Evolutionary conservation across 768 basidiomycete species (phyloP), one percentile per base, ranked within the genome.

Genomic region (Calocera cornea): DNA sequence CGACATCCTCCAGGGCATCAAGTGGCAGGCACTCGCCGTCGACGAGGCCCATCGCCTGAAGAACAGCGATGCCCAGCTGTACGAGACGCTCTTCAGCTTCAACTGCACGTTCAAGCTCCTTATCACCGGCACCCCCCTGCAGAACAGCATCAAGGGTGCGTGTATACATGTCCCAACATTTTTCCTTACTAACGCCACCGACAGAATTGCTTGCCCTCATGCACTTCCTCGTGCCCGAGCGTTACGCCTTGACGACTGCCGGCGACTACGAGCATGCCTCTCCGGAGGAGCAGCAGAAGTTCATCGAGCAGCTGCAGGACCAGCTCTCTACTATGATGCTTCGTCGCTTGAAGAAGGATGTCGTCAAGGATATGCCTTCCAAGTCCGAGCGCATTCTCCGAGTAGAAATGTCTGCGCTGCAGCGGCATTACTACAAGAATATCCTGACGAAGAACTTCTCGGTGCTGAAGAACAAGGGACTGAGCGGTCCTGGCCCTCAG

Each of bases 141-240:
- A 99, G 77, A 99, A 99, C 80, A 99, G 97, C 75, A 95, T 99
- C 72, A 97, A 93, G 82, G 95, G 95, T 93, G 72, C 49, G 81
- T 73, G 33, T 65, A 67, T 36, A 41, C 41, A 27, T 8, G 29
- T 65, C 47, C 22, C 44, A 40, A n/a, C 41, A 41, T 12, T 12
- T 17, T 27, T 22, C 64, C 47, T 41, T 41, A 8, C 2, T 14
- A 12, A 5, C 8, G 22, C 14, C 64, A 65, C 65, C 54, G 66
- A 7, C 74, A 97, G 97, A 99, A 77, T 79, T 99, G 38, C 81
- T 98, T 44, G 92, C 97, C 10, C 79, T 98, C 76, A 98, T 98
- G 95, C 97, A 98, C 76, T 99, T 99, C 82, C 81, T 98, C 71
- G 97, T 97, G 91, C 97, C 97, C 8, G 95, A 98, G 73, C 92